phyloP scores from a whole-genome alignment of 176 grass and related monocot species.

The Hordeum marinum region DNA sequence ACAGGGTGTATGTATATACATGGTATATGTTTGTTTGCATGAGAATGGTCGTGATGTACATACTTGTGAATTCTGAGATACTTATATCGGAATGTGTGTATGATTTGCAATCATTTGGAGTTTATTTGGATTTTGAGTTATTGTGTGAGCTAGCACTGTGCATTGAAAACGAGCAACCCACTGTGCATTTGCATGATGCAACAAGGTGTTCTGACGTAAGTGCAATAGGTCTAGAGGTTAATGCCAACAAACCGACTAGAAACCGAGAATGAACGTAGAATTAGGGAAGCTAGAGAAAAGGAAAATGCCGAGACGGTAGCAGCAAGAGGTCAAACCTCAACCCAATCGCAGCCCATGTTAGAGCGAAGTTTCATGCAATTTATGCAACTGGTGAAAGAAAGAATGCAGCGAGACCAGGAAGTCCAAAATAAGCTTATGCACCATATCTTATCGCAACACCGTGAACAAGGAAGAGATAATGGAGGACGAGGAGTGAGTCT shows the following conservation, averaged over 20 bases:
- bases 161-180: background rate
- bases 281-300: background rate
- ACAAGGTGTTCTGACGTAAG: background rate
- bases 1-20: background rate
- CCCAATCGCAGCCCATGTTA: background rate
- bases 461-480: background rate
- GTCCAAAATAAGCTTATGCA: background rate
- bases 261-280: background rate
- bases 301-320: background rate
- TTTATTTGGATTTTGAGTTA: background rate
- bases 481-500: too few relatives aligned
- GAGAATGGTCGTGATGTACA: too few relatives aligned
- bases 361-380: background rate
- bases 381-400: background rate
- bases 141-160: background rate
- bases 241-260: background rate
- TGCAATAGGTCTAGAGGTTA: background rate
- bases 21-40: background rate
- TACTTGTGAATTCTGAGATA: too few relatives aligned
- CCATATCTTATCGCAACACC: background rate
- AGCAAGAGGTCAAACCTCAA: background rate
- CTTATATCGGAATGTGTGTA: too few relatives aligned
- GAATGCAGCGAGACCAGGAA: background rate
- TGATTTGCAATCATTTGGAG: too few relatives aligned
- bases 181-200: background rate